phyloP scores from a whole-genome alignment of 495 filamentous ascomycete species.

The Parachaetomium inaequale region DNA sequence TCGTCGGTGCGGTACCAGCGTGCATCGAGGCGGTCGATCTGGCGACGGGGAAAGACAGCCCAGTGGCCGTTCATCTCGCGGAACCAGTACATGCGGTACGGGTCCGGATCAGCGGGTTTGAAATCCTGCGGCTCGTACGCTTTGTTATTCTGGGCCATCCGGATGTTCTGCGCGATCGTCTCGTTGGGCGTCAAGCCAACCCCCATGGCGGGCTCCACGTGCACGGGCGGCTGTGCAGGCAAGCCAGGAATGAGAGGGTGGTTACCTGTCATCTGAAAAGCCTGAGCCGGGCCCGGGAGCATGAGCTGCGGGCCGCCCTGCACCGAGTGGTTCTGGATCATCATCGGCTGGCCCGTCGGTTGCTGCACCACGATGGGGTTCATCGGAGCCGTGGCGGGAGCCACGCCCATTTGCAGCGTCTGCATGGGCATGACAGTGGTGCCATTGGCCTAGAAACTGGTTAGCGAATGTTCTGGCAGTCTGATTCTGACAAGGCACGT shows the following conservation, averaged over 20 bases:
- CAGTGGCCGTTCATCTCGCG: constrained; percentile 48
- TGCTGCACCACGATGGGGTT: constrained; percentile 23
- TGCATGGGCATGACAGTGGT: constrained; percentile 18
- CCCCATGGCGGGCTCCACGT: constrained; percentile 34
- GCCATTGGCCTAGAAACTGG: constrained; percentile 7
- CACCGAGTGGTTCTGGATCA: constrained; percentile 17
- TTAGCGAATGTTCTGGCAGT: neutral
- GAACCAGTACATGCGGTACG: constrained; percentile 49
- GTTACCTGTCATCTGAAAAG: constrained; percentile 15
- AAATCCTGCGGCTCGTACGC: constrained; percentile 49
- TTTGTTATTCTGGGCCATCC: constrained; percentile 39
- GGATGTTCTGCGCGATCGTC: constrained; percentile 36
- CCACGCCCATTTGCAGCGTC: constrained; percentile 15
- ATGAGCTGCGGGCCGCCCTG: constrained; percentile 5
- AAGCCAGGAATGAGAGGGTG: constrained; percentile 7
- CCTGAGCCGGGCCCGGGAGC: constrained; percentile 9
- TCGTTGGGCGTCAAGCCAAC: constrained; percentile 42
- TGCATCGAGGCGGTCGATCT: constrained; percentile 48
- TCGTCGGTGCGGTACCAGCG: constrained; percentile 48
- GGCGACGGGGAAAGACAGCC: constrained; percentile 44
- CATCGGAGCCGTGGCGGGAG: constrained; percentile 12
- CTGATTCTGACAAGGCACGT: neutral
- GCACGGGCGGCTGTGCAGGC: constrained; percentile 19
- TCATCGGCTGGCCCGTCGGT: constrained; percentile 19
- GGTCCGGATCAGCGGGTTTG: constrained; percentile 49